Conservation (phyloP, 1,139 yeast species). For the Casaregolazyma lundiana region DNA sequence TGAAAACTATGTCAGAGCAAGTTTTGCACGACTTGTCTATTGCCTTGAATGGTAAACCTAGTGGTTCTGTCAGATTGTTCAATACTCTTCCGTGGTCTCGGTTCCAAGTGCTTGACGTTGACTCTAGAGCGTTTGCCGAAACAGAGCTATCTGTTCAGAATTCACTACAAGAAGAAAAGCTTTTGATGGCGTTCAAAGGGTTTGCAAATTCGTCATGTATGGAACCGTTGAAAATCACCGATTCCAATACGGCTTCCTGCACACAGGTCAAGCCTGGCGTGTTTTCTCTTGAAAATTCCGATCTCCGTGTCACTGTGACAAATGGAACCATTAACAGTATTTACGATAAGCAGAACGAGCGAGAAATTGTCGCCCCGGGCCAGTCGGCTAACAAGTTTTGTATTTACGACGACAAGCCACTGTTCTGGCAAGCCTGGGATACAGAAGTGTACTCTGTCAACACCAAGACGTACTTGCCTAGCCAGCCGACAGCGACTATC, state of each 20-base stretch:
- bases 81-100: slow-evolving; percentile 71
- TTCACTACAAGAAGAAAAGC: neutral
- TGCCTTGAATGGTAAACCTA: neutral
- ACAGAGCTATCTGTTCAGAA: slow-evolving; percentile 11
- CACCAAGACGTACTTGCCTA: slow-evolving; percentile 46
- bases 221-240: slow-evolving; percentile 34
- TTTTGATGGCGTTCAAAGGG: neutral
- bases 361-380: slow-evolving; percentile 61
- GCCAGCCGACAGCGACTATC: slow-evolving; percentile 39
- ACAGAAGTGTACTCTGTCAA: slow-evolving; percentile 80
- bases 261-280: neutral
- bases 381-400: slow-evolving; percentile 68
- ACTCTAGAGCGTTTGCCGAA: slow-evolving; percentile 16
- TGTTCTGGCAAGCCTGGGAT: slow-evolving; percentile 93
- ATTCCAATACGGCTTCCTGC: slow-evolving; percentile 24
- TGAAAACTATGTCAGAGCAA: slow-evolving; percentile 45
- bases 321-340: slow-evolving; percentile 63
- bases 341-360: slow-evolving; percentile 50
- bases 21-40: slow-evolving; percentile 50
- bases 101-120: slow-evolving; percentile 46
- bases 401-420: slow-evolving; percentile 79
- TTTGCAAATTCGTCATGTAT: slow-evolving; percentile 1
- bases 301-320: slow-evolving; percentile 51
- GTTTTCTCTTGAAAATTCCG: slow-evolving; percentile 48
- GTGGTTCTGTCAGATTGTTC: slow-evolving; percentile 20